These are phyloP conservation scores for Picochlorum sp. DNA, from an alignment of 139 green algal genomes.

Conservation along the genomic window DNA sequence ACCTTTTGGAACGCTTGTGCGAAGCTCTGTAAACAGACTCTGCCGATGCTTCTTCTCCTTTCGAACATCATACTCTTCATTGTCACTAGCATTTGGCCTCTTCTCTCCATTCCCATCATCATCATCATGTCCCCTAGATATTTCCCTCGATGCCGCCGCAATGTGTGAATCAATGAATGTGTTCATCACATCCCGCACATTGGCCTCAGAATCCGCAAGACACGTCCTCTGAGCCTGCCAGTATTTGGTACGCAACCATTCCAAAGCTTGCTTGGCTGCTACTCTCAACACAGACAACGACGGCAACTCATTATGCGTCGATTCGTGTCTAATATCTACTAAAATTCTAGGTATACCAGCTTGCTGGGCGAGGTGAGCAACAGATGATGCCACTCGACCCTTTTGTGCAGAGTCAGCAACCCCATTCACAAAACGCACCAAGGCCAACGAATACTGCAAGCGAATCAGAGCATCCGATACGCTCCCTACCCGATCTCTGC, in stretches of 20 bases:
- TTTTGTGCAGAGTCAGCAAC: constrained; percentile 67
- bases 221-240: constrained; percentile 49
- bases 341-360: constrained; percentile 61
- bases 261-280: constrained; percentile 44
- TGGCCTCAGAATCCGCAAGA: constrained; percentile 13
- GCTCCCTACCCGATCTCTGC: not conserved
- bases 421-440: constrained; percentile 73
- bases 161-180: constrained; percentile 11
- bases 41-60: not conserved
- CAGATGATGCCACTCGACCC: constrained; percentile 51
- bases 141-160: not conserved
- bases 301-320: constrained; percentile 76
- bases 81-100: not conserved
- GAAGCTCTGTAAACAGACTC: not conserved
- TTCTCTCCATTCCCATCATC: not conserved
- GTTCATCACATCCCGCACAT: constrained; percentile 14
- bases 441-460: constrained; percentile 43
- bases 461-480: constrained; percentile 25
- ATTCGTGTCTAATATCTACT: constrained; percentile 71
- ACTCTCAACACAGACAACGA: constrained; percentile 50
- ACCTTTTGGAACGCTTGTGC: not conserved
- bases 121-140: not conserved
- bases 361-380: constrained; percentile 45
- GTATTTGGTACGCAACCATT: constrained; percentile 61
- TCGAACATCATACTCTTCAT: not conserved